Percentiles rank a stretch among this genome's conserved stretches.
These are phyloP conservation scores for Saksenaea vasiformis DNA, from an alignment of 371 early-diverging fungal genomes.

Conservation along the genomic window DNA sequence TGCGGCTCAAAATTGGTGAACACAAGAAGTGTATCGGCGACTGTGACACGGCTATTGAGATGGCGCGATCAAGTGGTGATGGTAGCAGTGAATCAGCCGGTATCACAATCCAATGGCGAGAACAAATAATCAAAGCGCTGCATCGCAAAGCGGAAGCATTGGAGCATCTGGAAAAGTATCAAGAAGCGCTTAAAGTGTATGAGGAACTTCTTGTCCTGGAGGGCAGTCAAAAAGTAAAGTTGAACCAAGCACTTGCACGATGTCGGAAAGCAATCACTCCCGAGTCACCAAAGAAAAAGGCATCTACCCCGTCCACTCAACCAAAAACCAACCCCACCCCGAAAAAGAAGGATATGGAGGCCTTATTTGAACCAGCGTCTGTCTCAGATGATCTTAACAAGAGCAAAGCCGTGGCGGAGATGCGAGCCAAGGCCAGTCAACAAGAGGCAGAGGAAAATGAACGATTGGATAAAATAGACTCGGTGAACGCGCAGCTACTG, in stretches of 20 bases:
- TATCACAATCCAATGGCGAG: slow-evolving; percentile 39
- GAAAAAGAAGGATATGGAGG: neutral
- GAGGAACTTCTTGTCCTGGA: slow-evolving; percentile 52
- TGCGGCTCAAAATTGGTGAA: slow-evolving; percentile 84
- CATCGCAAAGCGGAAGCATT: slow-evolving; percentile 76
- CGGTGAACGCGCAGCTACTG: slow-evolving; percentile 63
- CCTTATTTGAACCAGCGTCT: neutral
- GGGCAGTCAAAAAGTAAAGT: slow-evolving; percentile 50
- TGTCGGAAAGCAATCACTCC: slow-evolving; percentile 33
- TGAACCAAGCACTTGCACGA: slow-evolving; percentile 35
- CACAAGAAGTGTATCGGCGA: slow-evolving; percentile 71
- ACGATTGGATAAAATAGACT: slow-evolving; percentile 72
- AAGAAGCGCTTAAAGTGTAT: slow-evolving; percentile 74
- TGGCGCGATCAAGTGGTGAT: slow-evolving; percentile 42
- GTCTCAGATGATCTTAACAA: slow-evolving; percentile 30
- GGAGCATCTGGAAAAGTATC: slow-evolving; percentile 81
- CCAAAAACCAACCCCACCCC: neutral
- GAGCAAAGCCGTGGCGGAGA: slow-evolving; percentile 63
- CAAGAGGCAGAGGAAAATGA: slow-evolving; percentile 80
- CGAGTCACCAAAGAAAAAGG: slow-evolving; percentile 16
- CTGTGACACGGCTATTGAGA: slow-evolving; percentile 50
- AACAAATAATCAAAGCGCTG: slow-evolving; percentile 72
- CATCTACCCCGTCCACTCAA: neutral
- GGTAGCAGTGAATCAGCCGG: slow-evolving; percentile 38
- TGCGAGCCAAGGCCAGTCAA: slow-evolving; percentile 73